Conservation (phyloP, 2,329 filamentous ascomycete species). For the Bisporella sp. region DNA sequence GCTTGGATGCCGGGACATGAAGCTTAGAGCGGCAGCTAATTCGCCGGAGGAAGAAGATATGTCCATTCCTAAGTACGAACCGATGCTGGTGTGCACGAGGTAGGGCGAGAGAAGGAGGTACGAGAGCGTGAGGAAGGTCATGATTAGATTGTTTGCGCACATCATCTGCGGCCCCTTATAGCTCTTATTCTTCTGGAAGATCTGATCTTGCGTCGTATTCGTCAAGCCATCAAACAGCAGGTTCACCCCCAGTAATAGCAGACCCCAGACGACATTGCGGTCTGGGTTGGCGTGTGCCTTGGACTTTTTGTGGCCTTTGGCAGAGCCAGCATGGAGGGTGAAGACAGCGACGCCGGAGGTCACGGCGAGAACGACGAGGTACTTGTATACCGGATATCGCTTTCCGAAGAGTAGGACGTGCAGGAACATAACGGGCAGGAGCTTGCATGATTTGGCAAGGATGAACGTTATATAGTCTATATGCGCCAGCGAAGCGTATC, state of each 20-base stretch:
- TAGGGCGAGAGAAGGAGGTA: constrained; percentile 78
- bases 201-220: constrained; percentile 93
- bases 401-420: constrained; percentile 88
- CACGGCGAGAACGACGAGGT: constrained; percentile 84
- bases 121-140: constrained; percentile 64
- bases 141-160: constrained; percentile 92
- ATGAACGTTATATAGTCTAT: constrained; percentile 98
- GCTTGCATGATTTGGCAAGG: constrained; percentile 95
- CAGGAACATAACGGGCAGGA: constrained; percentile 96
- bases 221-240: constrained; percentile 92
- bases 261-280: constrained; percentile 66
- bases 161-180: constrained; percentile 98
- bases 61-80: constrained; percentile 61
- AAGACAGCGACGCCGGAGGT: constrained; percentile 92
- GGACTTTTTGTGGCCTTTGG: constrained; percentile 45
- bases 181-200: constrained; percentile 72
- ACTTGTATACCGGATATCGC: constrained; percentile 92
- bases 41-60: constrained; percentile 59
- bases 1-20: constrained; percentile 71
- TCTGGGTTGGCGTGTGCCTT: constrained; percentile 35
- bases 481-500: constrained; percentile 84
- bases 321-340: constrained; percentile 74
- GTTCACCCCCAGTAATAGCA: constrained; percentile 81
- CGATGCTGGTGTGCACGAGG: constrained; percentile 59
- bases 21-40: constrained; percentile 69